Evolutionary conservation across 192 early-diverging fungal species (phyloP), one percentile per base, ranked within the genome.

Genomic region (Mortierella claussenii): DNA sequence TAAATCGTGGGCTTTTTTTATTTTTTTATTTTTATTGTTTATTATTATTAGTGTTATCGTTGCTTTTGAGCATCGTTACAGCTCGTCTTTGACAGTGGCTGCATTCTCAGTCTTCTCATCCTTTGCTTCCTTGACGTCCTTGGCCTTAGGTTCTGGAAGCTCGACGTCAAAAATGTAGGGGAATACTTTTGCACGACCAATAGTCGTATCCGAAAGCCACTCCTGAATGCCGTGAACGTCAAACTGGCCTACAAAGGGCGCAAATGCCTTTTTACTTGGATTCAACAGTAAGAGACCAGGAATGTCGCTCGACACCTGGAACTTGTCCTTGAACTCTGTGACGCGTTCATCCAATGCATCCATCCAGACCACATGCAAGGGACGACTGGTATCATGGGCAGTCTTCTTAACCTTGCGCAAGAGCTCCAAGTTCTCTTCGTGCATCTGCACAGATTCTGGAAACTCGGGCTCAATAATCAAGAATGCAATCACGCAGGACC

Each of bases 281-380:
- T 83, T 85, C 15, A 91, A 53, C 31, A 85, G 74, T 56, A 93
- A 71, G 24, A 86, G 73, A 20, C 75, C 68, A 15, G 91, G 91
- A 33, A 83, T 82, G 56, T 88, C 85, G 57, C 85, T 81, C 4
- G 86, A 81, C 49, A 91, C 60, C 32, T 85, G 81, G 75, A 91
- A 88, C 31, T 86, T 57, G 2, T 68, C 54, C 43, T 81, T 80
- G 8, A 91, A 54, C 11, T 68, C 56, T 20, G 65, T 45, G 3
- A 85, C 82, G n/a, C 76, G 61, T 20, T 69, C 64, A 27, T 79
- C 58, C 31, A 86, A 68, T 8, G 85, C 85, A 51, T 88, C 83
- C 47, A 89, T 86, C 91, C 91, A 93, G 26, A 83, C 65, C n/a
- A 86, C 84, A 31, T 83, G 76, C 26, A 89, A 67, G 15, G 85